phyloP scores from a whole-genome alignment of 2,329 filamentous ascomycete genomes.

The Alternaria metachromatica region DNA sequence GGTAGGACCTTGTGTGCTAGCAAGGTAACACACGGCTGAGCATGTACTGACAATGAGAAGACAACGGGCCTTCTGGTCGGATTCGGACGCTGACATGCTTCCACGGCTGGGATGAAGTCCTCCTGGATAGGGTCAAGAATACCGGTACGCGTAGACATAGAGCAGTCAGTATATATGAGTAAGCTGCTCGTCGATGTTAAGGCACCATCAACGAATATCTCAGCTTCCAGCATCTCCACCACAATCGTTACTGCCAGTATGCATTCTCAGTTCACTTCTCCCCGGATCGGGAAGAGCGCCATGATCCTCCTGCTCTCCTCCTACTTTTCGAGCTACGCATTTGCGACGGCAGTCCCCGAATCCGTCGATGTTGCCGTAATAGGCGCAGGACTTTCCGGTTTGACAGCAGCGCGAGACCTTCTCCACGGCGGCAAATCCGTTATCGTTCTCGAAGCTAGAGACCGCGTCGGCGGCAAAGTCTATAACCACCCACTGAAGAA shows the following conservation, averaged over 20 bases:
- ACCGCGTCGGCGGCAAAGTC: conserved; percentile 62
- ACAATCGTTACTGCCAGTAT: not conserved
- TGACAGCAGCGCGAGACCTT: conserved; percentile 44
- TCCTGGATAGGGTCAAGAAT: not conserved
- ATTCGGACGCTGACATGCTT: not conserved
- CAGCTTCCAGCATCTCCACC: not conserved
- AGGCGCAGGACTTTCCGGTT: conserved; percentile 53
- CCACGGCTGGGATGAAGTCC: not conserved
- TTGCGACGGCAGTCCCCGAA: conserved; percentile 3
- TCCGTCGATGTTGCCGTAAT: conserved; percentile 46
- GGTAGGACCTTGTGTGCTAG: not conserved
- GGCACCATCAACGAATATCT: not conserved
- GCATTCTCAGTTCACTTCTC: not conserved
- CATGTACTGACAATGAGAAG: not conserved
- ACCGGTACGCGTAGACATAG: not conserved
- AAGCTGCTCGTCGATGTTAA: not conserved
- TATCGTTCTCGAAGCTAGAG: conserved; percentile 58
- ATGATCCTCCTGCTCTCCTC: not conserved
- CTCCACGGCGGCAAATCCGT: conserved; percentile 48
- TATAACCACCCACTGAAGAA: conserved; percentile 34
- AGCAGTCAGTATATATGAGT: not conserved
- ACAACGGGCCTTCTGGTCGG: not conserved
- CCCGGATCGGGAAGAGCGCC: not conserved
- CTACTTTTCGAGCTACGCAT: not conserved
- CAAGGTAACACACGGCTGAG: not conserved